A percentile compares a stretch with the other conserved stretches of the same genome.
Conservation (phyloP, 257 asterid species). For the Dorcoceras hygrometricum region DNA sequence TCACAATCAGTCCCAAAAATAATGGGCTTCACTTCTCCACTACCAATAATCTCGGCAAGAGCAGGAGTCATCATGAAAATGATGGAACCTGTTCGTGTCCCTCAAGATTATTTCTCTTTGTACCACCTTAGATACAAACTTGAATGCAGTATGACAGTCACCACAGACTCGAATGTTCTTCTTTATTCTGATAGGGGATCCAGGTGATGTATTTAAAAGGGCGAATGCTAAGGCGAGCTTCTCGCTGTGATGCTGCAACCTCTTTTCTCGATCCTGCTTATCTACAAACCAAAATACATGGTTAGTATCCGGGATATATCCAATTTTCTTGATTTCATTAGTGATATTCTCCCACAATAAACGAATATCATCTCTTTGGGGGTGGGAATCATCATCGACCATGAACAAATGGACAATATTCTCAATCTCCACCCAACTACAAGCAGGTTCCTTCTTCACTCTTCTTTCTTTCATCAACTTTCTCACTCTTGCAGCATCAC, state of each 20-base stretch:
- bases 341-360: slow-evolving; percentile 54
- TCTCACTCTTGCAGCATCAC: slow-evolving; percentile 75
- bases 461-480: slow-evolving; percentile 72
- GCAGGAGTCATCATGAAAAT: slow-evolving; percentile 62
- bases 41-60: slow-evolving; percentile 90
- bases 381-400: slow-evolving; percentile 69
- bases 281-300: slow-evolving; percentile 69
- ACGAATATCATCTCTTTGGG: slow-evolving; percentile 53
- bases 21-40: not conserved
- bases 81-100: slow-evolving; percentile 81
- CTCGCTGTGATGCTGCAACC: slow-evolving; percentile 72
- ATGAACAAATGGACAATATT: slow-evolving; percentile 65
- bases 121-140: slow-evolving; percentile 58
- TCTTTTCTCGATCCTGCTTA: slow-evolving; percentile 61
- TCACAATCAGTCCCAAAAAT: not conserved
- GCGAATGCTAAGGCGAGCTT: slow-evolving; percentile 83
- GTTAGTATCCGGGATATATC: slow-evolving; percentile 74
- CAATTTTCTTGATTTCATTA: slow-evolving; percentile 51
- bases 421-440: slow-evolving; percentile 88
- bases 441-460: slow-evolving; percentile 83
- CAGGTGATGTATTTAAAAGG: slow-evolving; percentile 46
- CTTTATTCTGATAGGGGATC: slow-evolving; percentile 60
- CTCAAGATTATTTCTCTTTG: slow-evolving; percentile 64
- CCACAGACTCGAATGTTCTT: slow-evolving; percentile 87
- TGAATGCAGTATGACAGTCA: slow-evolving; percentile 73